Evolutionary conservation across 1,284 basidiomycete genomes (phyloP).

Genomic region (Volvariella surrecta): DNA sequence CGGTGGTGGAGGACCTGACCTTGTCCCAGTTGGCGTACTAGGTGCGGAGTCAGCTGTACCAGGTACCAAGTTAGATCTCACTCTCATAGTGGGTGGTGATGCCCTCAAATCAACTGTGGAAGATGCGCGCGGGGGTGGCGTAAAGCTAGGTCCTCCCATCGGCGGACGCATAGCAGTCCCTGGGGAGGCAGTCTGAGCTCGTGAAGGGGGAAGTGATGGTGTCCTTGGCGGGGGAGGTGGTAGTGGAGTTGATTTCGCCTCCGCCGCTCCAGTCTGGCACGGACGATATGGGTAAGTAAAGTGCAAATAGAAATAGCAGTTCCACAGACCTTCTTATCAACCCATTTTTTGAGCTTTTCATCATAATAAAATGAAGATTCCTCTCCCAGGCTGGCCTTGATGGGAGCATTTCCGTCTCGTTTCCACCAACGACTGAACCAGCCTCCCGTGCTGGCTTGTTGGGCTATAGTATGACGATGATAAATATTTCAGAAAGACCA

Average conservation of each 20-base stretch:
- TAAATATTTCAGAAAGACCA: not conserved
- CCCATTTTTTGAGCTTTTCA: conserved; percentile 91
- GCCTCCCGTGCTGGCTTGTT: conserved; percentile 24
- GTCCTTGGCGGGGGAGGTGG: conserved; percentile 35
- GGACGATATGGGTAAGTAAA: not conserved
- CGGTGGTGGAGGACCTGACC: conserved; percentile 31
- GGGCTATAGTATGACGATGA: conserved; percentile 16
- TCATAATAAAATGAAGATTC: conserved; percentile 92
- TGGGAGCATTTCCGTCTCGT: conserved; percentile 46
- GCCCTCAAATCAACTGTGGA: conserved; percentile 52
- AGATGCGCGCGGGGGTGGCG: conserved; percentile 39
- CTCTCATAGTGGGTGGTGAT: conserved; percentile 45
- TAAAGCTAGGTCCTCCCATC: conserved; percentile 12
- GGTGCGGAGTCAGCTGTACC: conserved; percentile 33
- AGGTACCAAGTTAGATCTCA: conserved; percentile 61
- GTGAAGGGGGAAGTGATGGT: conserved; percentile 33
- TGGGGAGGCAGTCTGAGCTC: conserved; percentile 79
- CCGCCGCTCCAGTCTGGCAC: conserved; percentile 43
- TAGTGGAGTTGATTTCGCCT: conserved; percentile 41
- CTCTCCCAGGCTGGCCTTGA: conserved; percentile 91
- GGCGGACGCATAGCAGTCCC: conserved; percentile 28
- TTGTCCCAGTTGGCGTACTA: conserved; percentile 32
- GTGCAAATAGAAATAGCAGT: conserved; percentile 3
- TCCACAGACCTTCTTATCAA: conserved; percentile 82
- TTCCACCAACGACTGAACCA: conserved; percentile 83